A percentile compares a stretch with the other conserved stretches of the same genome.
These are phyloP conservation scores for Hyaloscypha hepaticicola DNA, from an alignment of 495 filamentous ascomycete species.

Conservation along the genomic window DNA sequence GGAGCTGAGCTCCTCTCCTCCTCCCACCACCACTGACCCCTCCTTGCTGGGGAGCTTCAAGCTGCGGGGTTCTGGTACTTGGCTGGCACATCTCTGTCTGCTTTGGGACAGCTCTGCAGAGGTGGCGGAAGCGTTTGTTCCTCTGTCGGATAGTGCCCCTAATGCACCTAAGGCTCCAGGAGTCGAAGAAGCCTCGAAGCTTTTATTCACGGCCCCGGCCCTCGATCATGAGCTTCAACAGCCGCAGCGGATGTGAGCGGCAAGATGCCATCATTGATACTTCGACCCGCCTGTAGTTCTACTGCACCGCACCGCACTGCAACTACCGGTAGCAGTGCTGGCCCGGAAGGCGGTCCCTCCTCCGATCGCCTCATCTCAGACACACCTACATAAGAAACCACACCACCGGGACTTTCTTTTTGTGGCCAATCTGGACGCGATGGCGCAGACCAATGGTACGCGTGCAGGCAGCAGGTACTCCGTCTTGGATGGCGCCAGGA, in stretches of 20 bases:
- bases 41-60: neutral
- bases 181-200: neutral
- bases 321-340: too few species aligned
- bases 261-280: neutral
- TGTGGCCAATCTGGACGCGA: neutral
- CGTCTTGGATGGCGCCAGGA: conserved; percentile 19
- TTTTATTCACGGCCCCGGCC: neutral
- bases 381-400: neutral
- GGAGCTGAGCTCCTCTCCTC: neutral
- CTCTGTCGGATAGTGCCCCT: neutral
- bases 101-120: neutral
- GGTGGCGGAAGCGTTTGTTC: neutral
- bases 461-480: conserved; percentile 19
- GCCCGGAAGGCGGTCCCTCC: neutral
- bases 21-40: too few species aligned
- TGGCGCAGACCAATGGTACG: conserved; percentile 13
- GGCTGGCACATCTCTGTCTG: neutral
- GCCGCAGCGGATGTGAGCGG: neutral
- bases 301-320: too few species aligned
- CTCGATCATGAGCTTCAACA: neutral
- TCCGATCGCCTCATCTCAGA: neutral
- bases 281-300: neutral
- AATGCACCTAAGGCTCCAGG: neutral
- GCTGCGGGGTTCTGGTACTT: neutral
- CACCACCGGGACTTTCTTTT: neutral